Percentiles rank a stretch among this genome's conserved stretches.
Evolutionary conservation across 306 rosid species (phyloP).

Genomic region (Quercus mongolica): DNA sequence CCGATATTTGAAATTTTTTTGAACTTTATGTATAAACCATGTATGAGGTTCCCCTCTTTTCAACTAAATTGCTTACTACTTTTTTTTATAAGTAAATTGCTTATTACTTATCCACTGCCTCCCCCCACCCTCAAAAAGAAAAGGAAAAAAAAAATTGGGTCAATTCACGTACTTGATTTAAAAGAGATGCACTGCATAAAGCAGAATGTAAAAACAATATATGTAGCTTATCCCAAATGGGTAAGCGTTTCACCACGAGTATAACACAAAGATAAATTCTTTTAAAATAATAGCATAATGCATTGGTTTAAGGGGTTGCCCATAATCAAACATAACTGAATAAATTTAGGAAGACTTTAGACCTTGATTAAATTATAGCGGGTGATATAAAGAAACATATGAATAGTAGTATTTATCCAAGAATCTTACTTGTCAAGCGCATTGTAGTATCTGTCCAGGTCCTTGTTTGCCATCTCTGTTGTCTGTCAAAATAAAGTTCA

Average conservation of each 20-base stretch:
- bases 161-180: not conserved
- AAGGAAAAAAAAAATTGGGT: too few species aligned
- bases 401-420: not conserved
- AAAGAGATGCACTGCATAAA: not conserved
- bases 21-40: too few species aligned
- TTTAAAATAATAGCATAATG: not conserved
- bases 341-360: not conserved
- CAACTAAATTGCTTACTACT: too few species aligned
- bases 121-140: too few species aligned
- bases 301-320: not conserved
- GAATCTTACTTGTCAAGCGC: conserved; percentile 89
- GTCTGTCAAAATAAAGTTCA: conserved; percentile 51
- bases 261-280: not conserved
- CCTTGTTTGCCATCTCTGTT: conserved; percentile 99
- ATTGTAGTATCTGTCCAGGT: conserved; percentile 93
- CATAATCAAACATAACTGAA: not conserved
- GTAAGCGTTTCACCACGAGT: not conserved
- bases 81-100: too few species aligned
- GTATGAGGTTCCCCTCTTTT: too few species aligned
- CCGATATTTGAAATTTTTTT: too few species aligned
- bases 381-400: not conserved
- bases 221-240: not conserved
- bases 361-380: not conserved
- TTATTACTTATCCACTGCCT: too few species aligned
- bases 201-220: not conserved